Conservation (phyloP, 345 rosid genomes). For the Pugionium dolabratum region DNA sequence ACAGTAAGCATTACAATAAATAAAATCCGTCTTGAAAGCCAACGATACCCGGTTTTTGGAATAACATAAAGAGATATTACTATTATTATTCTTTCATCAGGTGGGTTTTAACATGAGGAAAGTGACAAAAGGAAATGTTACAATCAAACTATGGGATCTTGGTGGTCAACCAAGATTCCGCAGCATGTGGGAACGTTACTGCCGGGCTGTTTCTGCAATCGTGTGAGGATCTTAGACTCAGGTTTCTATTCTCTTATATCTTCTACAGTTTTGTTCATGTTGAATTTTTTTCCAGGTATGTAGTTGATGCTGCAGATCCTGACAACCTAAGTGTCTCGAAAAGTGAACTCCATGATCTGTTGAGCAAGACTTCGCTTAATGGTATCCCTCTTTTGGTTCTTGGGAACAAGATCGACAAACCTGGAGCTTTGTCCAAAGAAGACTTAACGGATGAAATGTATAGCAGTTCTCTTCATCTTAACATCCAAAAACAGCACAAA, state of each 20-base stretch:
- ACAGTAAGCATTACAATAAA: slow-evolving; percentile 42
- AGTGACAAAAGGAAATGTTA: slow-evolving; percentile 94
- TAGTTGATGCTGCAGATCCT: slow-evolving; percentile 69
- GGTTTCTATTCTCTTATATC: not conserved
- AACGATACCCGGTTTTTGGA: not conserved
- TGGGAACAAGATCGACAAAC: slow-evolving; percentile 74
- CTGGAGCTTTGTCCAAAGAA: slow-evolving; percentile 61
- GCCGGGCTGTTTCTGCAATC: slow-evolving; percentile 74
- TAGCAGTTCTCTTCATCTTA: slow-evolving; percentile 21
- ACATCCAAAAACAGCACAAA: not conserved
- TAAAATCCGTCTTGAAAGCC: no score
- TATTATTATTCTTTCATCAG: slow-evolving; percentile 38
- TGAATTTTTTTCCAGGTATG: slow-evolving; percentile 50
- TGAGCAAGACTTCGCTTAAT: slow-evolving; percentile 61
- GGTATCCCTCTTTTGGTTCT: slow-evolving; percentile 72
- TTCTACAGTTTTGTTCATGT: not conserved
- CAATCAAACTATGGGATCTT: slow-evolving; percentile 93
- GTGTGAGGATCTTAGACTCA: slow-evolving; percentile 44
- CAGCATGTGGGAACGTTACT: slow-evolving; percentile 81
- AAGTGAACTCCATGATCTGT: slow-evolving; percentile 71
- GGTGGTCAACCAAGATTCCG: slow-evolving; percentile 88
- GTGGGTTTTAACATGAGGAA: slow-evolving; percentile 97
- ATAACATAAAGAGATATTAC: not conserved
- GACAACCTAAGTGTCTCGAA: slow-evolving; percentile 62
- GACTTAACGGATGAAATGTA: slow-evolving; percentile 59